phyloP scores from a whole-genome alignment of 2,329 filamentous ascomycete species.

The Arthrobotrys sphaeroides region DNA sequence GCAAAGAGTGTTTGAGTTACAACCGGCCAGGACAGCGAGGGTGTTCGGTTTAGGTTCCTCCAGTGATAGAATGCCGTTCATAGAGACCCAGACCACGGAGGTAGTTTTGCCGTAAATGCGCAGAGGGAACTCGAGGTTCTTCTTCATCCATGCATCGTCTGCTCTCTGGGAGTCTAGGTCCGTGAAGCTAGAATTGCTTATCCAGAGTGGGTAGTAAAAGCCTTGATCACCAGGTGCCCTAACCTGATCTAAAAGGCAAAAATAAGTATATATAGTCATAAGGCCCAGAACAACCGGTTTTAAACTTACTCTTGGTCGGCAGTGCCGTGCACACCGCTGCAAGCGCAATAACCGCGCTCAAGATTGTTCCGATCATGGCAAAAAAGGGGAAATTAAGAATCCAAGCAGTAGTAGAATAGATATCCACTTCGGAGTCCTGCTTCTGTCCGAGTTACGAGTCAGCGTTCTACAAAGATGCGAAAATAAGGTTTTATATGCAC shows the following conservation, averaged over 20 bases:
- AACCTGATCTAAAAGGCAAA: neutral
- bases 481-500: neutral
- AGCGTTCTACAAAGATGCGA: neutral
- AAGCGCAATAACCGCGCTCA: neutral
- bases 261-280: neutral
- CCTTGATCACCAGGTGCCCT: constrained; percentile 19
- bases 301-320: neutral
- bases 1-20: constrained; percentile 5
- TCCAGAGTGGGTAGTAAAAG: constrained; percentile 20
- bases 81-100: neutral
- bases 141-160: constrained; percentile 13
- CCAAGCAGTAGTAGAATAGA: neutral
- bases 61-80: constrained; percentile 23
- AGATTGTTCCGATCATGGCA: neutral
- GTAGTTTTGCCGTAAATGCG: constrained; percentile 4
- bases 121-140: constrained; percentile 18
- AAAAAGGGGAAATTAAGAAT: neutral
- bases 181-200: constrained; percentile 12
- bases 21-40: neutral
- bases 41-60: neutral
- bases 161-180: neutral
- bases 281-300: too few species aligned
- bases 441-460: neutral
- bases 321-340: neutral
- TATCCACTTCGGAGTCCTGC: neutral